Evolutionary conservation across 2,329 filamentous ascomycete species (phyloP), one percentile per base, ranked within the genome.

Genomic region (Pseudogymnoascus sp.): DNA sequence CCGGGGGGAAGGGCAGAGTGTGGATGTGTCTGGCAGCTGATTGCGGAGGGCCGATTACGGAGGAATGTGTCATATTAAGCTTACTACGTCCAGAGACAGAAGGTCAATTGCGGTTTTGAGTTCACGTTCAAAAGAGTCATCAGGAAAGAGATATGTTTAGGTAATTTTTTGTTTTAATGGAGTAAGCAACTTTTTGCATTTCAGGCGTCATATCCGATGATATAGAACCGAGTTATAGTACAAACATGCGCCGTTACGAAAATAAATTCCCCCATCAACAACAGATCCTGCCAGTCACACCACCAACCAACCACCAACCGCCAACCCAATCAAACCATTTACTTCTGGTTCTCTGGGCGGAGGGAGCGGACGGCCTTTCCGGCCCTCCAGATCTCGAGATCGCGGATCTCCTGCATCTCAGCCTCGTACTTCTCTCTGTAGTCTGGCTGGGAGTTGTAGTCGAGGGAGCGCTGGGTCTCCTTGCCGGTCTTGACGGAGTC

Each of bases 381-480:
- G 68, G 94, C 94, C 74, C 90, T 86, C 94, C 94, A 99, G 86
- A 99, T 99, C 86, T 99, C 94, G 74, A 99, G 82, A 74, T 92
- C 85, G 73, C 93, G 89, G 81, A 99, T 97, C 83, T 97, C 94
- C 81, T 96, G 83, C 87, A 99, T 90, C 89, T 99, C 94, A 74
- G 90, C 86, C 86, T 97, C 92, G 79, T 92, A 99, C 81, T 90
- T 92, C 84, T 96, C 83, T 72, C 94, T 89, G 87, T 99, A 99
- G 80, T 99, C 92, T 70, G 85, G 81, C 79, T 95, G 91, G 75
- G 89, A 84, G 85, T 97, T 97, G 86, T 95, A 99, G 74, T 97
- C 92, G 74, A 99, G 88, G 65, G 91, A 94, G 78, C 94, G 87
- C 87, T 94, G 82, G 73, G 94, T 99, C 88, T 99, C 94, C 74